Evolutionary conservation across 495 filamentous ascomycete genomes (phyloP).

Genomic region (Aspergillus heteromorphus): DNA sequence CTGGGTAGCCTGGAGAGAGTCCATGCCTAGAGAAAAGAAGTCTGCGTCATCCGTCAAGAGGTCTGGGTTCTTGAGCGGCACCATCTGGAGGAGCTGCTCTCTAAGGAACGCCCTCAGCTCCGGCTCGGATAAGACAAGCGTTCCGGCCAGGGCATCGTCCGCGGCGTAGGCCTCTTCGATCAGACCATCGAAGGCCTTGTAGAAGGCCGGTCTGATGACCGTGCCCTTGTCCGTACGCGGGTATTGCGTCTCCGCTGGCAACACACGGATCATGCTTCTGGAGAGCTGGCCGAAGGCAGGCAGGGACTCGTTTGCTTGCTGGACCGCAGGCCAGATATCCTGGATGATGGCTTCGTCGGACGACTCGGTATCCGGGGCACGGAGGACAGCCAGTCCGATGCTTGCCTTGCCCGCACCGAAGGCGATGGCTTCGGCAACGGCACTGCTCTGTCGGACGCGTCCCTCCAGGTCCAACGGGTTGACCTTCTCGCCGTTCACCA

Average conservation of each 20-base stretch:
- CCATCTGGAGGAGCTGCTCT: slow-evolving; percentile 12
- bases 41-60: slow-evolving; percentile 32
- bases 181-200: slow-evolving; percentile 42
- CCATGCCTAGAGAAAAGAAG: slow-evolving; percentile 51
- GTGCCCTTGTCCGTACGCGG: slow-evolving; percentile 52
- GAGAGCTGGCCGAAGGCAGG: slow-evolving; percentile 51
- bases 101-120: slow-evolving; percentile 24
- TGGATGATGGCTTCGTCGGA: slow-evolving; percentile 43
- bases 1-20: slow-evolving; percentile 48
- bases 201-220: slow-evolving; percentile 50
- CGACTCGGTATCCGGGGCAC: slow-evolving; percentile 28
- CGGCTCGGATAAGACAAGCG: slow-evolving; percentile 12
- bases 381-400: slow-evolving; percentile 45
- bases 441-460: slow-evolving; percentile 28
- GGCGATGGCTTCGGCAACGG: slow-evolving; percentile 34
- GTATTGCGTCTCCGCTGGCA: slow-evolving; percentile 42
- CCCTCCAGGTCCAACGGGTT: slow-evolving; percentile 59
- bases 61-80: slow-evolving; percentile 2
- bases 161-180: slow-evolving; percentile 45
- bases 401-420: slow-evolving; percentile 35
- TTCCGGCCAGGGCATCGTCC: slow-evolving; percentile 18
- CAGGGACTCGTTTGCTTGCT: slow-evolving; percentile 39
- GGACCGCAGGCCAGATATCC: slow-evolving; percentile 48
- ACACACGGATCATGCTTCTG: slow-evolving; percentile 44
- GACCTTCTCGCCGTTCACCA: slow-evolving; percentile 65